These are phyloP conservation scores for Stephania japonica DNA, from an alignment of 164 flowering plant species.

Conservation along the genomic window DNA sequence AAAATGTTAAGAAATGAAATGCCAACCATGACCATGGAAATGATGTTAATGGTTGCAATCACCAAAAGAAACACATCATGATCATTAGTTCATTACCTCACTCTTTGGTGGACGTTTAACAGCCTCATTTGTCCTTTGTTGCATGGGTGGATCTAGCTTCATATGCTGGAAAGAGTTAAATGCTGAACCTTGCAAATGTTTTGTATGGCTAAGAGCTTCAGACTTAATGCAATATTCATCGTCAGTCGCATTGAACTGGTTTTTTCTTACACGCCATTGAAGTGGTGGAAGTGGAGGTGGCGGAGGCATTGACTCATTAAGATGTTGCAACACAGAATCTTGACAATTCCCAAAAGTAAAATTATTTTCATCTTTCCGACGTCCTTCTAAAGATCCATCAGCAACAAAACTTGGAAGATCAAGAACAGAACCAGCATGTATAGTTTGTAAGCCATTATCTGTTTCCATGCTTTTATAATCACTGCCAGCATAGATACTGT, in stretches of 20 bases:
- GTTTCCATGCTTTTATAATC: conserved; percentile 15
- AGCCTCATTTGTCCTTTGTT: conserved; percentile 21
- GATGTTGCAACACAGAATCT: conserved; percentile 9
- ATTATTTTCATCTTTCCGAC: not conserved
- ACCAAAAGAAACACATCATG: not conserved
- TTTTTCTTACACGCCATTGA: conserved; percentile 40
- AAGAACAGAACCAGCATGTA: conserved; percentile 20
- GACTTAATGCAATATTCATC: conserved; percentile 22
- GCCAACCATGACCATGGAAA: not conserved
- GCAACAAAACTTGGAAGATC: conserved; percentile 44
- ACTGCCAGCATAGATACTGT: conserved; percentile 11
- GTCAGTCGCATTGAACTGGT: conserved; percentile 20
- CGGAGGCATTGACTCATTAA: conserved; percentile 27
- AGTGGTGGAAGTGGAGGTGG: conserved; percentile 66
- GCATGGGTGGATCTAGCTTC: conserved; percentile 24
- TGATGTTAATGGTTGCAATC: not conserved
- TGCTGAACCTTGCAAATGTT: conserved; percentile 19
- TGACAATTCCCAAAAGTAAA: conserved; percentile 8
- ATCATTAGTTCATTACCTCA: conserved; percentile 35
- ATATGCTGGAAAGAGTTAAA: conserved; percentile 22
- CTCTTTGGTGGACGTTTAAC: conserved; percentile 17
- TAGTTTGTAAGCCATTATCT: conserved; percentile 21
- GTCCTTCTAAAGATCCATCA: conserved; percentile 16
- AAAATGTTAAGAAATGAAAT: not conserved
- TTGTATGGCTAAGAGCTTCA: conserved; percentile 21